Conservation (phyloP, 2,329 filamentous ascomycete genomes). For the Niveomyces coronatus region DNA sequence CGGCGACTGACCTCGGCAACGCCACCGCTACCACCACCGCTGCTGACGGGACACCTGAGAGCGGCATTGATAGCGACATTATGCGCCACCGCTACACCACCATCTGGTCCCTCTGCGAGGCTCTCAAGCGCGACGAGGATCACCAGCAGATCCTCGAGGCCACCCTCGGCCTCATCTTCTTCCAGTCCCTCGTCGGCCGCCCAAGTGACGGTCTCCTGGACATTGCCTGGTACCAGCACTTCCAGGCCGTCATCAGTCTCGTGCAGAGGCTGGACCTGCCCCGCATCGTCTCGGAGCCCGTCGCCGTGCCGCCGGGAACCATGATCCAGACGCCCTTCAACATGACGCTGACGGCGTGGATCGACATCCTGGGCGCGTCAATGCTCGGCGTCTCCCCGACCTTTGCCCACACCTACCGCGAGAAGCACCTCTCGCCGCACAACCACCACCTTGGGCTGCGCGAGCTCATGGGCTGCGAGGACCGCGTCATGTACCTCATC, state of each 20-base stretch:
- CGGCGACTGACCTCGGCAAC: constrained; percentile 46
- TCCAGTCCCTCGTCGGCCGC: constrained; percentile 84
- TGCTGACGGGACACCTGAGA: not conserved
- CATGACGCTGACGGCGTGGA: constrained; percentile 91
- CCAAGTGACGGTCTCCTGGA: constrained; percentile 78
- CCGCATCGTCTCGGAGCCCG: constrained; percentile 50
- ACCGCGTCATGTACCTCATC: constrained; percentile 95
- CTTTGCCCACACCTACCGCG: constrained; percentile 91
- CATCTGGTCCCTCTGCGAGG: constrained; percentile 74
- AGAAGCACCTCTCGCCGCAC: constrained; percentile 72
- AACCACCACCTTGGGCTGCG: constrained; percentile 60
- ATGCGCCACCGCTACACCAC: constrained; percentile 85
- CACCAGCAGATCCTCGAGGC: constrained; percentile 87
- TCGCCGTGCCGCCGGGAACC: constrained; percentile 34
- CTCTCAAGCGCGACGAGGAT: constrained; percentile 68
- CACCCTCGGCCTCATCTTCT: constrained; percentile 89
- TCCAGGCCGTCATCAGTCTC: constrained; percentile 78
- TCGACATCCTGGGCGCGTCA: constrained; percentile 90
- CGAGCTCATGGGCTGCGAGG: constrained; percentile 95
- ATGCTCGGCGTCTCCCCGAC: constrained; percentile 79
- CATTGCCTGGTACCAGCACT: constrained; percentile 95
- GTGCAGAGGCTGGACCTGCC: constrained; percentile 79
- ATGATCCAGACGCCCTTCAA: constrained; percentile 67
- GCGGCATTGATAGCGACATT: constrained; percentile 57
- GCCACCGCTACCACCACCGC: constrained; percentile 25